These are phyloP conservation scores for Trichocladium uniseriatum DNA, from an alignment of 495 filamentous ascomycete species.

Conservation along the genomic window DNA sequence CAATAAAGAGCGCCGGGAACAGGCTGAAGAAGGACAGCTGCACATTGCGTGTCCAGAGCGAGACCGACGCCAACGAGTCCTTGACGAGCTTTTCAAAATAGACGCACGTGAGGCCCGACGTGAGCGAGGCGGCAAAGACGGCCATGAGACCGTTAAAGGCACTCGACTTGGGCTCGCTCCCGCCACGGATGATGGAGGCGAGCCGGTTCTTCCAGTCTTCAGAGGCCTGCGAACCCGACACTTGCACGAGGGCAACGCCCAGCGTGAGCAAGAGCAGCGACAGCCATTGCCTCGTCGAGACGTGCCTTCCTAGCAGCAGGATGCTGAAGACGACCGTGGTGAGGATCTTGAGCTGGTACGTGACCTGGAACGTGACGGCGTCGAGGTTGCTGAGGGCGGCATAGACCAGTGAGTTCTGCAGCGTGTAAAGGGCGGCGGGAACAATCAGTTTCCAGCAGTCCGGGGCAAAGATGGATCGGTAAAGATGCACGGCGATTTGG, in stretches of 20 bases:
- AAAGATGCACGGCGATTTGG: constrained; percentile 49
- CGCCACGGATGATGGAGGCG: constrained; percentile 27
- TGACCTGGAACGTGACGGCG: constrained; percentile 61
- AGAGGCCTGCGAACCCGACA: constrained; percentile 38
- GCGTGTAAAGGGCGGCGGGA: constrained; percentile 58
- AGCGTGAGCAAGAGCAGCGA: constrained; percentile 50
- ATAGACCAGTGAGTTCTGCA: constrained; percentile 64
- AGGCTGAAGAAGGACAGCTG: constrained; percentile 65
- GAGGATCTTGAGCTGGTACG: constrained; percentile 64
- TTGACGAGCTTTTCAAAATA: constrained; percentile 68
- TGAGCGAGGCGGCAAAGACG: constrained; percentile 50
- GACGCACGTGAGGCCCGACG: constrained; percentile 56
- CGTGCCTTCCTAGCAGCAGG: constrained; percentile 43
- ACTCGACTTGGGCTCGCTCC: constrained; percentile 23
- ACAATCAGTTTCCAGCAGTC: constrained; percentile 71
- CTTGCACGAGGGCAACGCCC: constrained; percentile 57
- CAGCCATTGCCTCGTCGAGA: constrained; percentile 53
- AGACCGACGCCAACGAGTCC: constrained; percentile 47
- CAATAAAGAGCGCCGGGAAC: constrained; percentile 62
- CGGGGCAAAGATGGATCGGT: constrained; percentile 50
- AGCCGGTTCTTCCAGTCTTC: constrained; percentile 41
- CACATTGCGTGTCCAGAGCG: constrained; percentile 65
- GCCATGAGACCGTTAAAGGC: constrained; percentile 49
- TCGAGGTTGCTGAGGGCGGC: constrained; percentile 62
- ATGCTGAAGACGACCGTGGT: constrained; percentile 60